Percentiles rank a stretch among this genome's conserved stretches.
Evolutionary conservation across 257 asterid species (phyloP).

Genomic region (Fraxinus pennsylvanica): DNA sequence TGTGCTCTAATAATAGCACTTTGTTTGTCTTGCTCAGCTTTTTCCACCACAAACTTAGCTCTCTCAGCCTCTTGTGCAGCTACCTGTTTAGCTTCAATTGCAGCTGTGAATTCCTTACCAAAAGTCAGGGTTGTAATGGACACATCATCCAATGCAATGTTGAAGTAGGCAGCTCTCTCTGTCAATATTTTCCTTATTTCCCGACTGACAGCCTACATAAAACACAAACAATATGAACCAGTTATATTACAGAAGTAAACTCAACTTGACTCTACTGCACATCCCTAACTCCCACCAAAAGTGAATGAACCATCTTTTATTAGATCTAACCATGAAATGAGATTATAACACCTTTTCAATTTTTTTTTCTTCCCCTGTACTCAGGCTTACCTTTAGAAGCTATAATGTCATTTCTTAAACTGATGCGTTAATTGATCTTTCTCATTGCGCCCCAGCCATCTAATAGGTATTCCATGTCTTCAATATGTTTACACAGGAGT

Average conservation of each 20-base stretch:
- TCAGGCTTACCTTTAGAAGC: not conserved
- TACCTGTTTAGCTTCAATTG: conserved; percentile 95
- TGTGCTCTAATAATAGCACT: conserved; percentile 92
- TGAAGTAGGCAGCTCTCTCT: conserved; percentile 79
- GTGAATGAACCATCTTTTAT: not conserved
- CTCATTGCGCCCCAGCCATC: not conserved
- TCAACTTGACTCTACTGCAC: not conserved
- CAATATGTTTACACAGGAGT: not conserved
- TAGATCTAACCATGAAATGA: not conserved
- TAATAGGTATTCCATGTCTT: not conserved
- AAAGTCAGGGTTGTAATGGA: conserved; percentile 82
- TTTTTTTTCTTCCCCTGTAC: not conserved
- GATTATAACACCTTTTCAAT: not conserved
- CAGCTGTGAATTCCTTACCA: conserved; percentile 87
- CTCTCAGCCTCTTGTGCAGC: conserved; percentile 98
- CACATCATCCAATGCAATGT: conserved; percentile 93
- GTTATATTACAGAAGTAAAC: not conserved
- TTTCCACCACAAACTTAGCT: conserved; percentile 90
- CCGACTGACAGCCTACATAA: conserved; percentile 72
- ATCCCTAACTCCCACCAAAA: not conserved
- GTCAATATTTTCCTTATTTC: conserved; percentile 78
- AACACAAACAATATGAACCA: not conserved
- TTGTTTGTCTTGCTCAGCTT: conserved; percentile 90
- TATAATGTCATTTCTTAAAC: no score
- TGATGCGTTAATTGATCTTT: no score